A percentile compares a stretch with the other conserved stretches of the same genome.
Conservation (phyloP, 805 yeast species). For the Suhomyces kilbournensis region DNA sequence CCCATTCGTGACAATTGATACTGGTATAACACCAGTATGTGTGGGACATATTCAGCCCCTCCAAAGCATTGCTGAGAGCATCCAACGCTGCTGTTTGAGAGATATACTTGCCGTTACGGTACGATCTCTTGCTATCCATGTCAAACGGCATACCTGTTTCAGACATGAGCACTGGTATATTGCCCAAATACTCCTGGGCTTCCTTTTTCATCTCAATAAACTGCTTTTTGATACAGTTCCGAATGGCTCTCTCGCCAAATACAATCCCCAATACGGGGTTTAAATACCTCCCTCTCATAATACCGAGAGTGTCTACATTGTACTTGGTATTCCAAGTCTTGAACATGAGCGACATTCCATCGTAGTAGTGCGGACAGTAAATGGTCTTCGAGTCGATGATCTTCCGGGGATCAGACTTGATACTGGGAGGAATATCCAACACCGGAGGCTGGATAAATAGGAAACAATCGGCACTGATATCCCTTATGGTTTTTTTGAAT, state of each 20-base stretch:
- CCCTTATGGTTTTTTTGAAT: conserved; percentile 50
- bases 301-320: conserved; percentile 88
- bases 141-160: conserved; percentile 99
- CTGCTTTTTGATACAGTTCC: conserved; percentile 70
- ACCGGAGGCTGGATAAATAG: conserved; percentile 81
- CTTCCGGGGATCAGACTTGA: conserved; percentile 45
- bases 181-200: conserved; percentile 59
- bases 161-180: conserved; percentile 73
- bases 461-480: conserved; percentile 43
- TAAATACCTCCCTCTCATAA: conserved; percentile 71
- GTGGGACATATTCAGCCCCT: conserved; percentile 65
- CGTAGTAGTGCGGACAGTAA: conserved; percentile 88
- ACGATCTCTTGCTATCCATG: conserved; percentile 81
- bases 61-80: conserved; percentile 76
- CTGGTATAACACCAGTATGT: conserved; percentile 86
- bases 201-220: conserved; percentile 65
- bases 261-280: conserved; percentile 75
- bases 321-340: conserved; percentile 80
- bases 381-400: conserved; percentile 64
- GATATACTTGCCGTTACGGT: conserved; percentile 58
- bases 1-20: conserved; percentile 74
- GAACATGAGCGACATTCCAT: conserved; percentile 90
- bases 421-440: conserved; percentile 67
- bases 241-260: conserved; percentile 75
- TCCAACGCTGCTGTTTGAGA: conserved; percentile 83